A percentile compares a stretch with the other conserved stretches of the same genome.
These are phyloP conservation scores for Kwoniella shivajii DNA, from an alignment of 1,284 basidiomycete species.

Conservation along the genomic window DNA sequence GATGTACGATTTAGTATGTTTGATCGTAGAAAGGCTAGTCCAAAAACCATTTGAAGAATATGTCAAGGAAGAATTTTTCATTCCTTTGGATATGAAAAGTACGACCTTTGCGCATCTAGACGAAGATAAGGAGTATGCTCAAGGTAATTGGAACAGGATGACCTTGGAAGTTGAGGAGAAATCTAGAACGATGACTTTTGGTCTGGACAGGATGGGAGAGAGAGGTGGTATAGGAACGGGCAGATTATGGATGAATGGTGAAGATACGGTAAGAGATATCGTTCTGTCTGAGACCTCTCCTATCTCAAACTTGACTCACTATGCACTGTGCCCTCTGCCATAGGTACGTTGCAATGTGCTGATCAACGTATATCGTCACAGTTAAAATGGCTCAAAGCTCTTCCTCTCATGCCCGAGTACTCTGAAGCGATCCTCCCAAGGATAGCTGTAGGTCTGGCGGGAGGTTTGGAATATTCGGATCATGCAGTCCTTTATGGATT, in stretches of 20 bases:
- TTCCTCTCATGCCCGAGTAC: background rate
- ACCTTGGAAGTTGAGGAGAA: background rate
- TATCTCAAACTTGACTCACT: no score
- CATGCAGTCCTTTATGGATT: conserved; percentile 1
- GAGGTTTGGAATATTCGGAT: background rate
- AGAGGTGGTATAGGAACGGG: conserved; percentile 5
- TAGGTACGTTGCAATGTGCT: background rate
- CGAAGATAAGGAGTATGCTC: background rate
- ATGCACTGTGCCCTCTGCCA: no score
- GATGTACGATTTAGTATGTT: conserved; percentile 5
- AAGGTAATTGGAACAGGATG: background rate
- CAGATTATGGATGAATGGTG: conserved; percentile 11
- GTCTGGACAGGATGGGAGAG: conserved; percentile 2
- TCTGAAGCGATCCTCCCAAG: background rate
- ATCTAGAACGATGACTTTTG: background rate
- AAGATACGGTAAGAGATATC: conserved; percentile 6
- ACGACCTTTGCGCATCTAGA: background rate
- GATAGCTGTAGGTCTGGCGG: background rate
- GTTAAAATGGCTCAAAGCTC: conserved; percentile 1
- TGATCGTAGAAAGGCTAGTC: conserved; percentile 3
- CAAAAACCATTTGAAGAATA: background rate
- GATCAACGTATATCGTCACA: background rate
- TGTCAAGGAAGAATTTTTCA: conserved; percentile 10
- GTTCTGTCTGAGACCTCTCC: background rate
- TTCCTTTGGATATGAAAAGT: conserved; percentile 1